Conservation (phyloP, 495 filamentous ascomycete species). For the Penicillium lagena region DNA sequence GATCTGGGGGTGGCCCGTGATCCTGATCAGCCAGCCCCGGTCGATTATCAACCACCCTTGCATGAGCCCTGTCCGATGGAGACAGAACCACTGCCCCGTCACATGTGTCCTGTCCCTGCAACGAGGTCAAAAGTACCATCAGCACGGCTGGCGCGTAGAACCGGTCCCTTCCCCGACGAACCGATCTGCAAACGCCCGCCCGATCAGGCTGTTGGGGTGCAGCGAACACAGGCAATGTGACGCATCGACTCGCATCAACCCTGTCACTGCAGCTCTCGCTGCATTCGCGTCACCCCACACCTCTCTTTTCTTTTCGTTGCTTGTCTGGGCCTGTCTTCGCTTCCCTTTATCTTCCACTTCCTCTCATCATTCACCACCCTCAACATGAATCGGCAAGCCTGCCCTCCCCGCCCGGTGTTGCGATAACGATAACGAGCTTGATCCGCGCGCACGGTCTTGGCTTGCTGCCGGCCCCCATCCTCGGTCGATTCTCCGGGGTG, state of each 20-base stretch:
- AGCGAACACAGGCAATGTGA: slow-evolving; percentile 25
- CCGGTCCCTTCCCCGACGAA: slow-evolving; percentile 1
- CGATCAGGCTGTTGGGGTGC: slow-evolving; percentile 10
- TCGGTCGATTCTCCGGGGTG: too few species aligned
- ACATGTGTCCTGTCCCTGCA: too few species aligned
- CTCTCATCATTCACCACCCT: slow-evolving; percentile 12
- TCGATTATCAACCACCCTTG: too few species aligned
- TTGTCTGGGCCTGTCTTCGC: not conserved
- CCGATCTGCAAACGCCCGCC: slow-evolving; percentile 8
- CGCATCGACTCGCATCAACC: slow-evolving; percentile 8
- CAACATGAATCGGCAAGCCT: slow-evolving; percentile 11
- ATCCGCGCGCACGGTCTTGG: not conserved
- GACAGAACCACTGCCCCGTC: too few species aligned
- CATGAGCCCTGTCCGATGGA: too few species aligned
- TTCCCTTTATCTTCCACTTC: not conserved
- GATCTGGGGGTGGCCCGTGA: too few species aligned
- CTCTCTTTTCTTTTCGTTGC: not conserved
- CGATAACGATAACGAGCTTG: slow-evolving; percentile 5
- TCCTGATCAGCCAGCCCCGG: too few species aligned
- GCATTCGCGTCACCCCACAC: not conserved
- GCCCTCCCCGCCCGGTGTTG: not conserved
- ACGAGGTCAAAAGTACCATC: too few species aligned
- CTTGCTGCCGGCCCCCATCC: too few species aligned
- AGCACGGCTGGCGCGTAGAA: not conserved
- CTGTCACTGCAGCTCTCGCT: too few species aligned